Conservation (phyloP, 108 stramenopile species). For the Chaetoceros tenuissimus region DNA sequence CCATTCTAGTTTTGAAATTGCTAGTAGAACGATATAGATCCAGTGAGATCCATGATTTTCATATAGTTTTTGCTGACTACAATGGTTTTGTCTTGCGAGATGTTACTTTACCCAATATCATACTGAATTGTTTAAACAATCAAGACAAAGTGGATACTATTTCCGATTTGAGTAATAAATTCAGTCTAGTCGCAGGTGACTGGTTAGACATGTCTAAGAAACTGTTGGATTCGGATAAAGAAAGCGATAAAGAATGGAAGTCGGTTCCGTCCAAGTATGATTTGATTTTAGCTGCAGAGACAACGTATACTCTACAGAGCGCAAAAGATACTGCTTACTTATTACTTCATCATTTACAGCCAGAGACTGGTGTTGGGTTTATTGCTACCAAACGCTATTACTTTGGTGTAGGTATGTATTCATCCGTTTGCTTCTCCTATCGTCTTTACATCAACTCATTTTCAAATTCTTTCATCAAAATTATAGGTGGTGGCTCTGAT, state of each 20-base stretch:
- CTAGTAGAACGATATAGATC: background rate
- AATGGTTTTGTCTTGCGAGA: conserved; percentile 50
- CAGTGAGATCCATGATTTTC: conserved; percentile 1
- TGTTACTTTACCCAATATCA: conserved; percentile 51
- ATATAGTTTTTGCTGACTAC: conserved; percentile 47
- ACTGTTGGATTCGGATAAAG: conserved; percentile 10
- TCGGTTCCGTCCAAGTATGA: conserved; percentile 23
- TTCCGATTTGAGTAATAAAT: conserved; percentile 17
- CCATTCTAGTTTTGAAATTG: background rate
- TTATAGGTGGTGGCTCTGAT: conserved; percentile 76
- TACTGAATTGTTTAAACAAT: conserved; percentile 24
- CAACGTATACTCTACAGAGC: conserved; percentile 55
- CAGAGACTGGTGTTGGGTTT: conserved; percentile 43
- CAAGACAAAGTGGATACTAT: conserved; percentile 1
- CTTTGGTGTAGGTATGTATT: conserved; percentile 83
- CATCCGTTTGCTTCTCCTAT: too few relatives aligned
- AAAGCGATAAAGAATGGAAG: background rate
- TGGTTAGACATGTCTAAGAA: conserved; percentile 52
- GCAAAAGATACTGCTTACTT: conserved; percentile 61
- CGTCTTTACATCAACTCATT: too few relatives aligned
- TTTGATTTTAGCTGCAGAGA: conserved; percentile 74
- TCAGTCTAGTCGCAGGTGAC: conserved; percentile 51
- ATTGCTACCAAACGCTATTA: conserved; percentile 81
- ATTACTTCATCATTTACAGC: conserved; percentile 42
- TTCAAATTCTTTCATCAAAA: too few relatives aligned